A percentile compares a stretch with the other conserved stretches of the same genome.
Evolutionary conservation across 306 rosid genomes (phyloP).

Genomic region (Acacia acuminata): DNA sequence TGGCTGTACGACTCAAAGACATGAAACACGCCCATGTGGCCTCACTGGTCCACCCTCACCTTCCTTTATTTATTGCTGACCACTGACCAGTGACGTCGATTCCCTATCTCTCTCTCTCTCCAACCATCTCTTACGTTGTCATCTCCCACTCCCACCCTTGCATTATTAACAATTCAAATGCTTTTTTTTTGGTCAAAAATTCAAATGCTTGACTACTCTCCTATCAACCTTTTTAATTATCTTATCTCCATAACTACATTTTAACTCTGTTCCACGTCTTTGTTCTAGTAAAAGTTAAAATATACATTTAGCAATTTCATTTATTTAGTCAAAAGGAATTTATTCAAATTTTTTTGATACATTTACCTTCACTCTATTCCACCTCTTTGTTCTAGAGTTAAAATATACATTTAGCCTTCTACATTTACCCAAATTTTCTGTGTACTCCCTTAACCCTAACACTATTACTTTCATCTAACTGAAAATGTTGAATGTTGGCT

Average conservation of each 20-base stretch:
- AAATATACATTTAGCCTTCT: too few species aligned
- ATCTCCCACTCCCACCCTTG: neutral
- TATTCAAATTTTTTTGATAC: too few species aligned
- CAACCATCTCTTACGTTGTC: neutral
- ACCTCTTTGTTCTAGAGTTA: too few species aligned
- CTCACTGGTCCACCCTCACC: neutral
- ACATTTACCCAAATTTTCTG: too few species aligned
- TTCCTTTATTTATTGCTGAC: neutral
- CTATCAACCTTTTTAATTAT: neutral
- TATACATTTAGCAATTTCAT: too few species aligned
- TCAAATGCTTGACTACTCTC: neutral
- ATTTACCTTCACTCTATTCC: too few species aligned
- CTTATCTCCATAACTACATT: neutral
- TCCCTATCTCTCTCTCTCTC: neutral
- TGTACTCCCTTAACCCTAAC: too few species aligned
- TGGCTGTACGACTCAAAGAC: neutral
- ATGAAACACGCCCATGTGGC: constrained; percentile 10
- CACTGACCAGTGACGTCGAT: neutral
- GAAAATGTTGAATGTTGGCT: too few species aligned
- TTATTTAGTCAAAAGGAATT: too few species aligned
- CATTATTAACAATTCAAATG: too few species aligned
- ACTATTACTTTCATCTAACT: too few species aligned
- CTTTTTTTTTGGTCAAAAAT: too few species aligned
- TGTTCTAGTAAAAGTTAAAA: neutral
- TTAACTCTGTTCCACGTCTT: neutral